phyloP scores from a whole-genome alignment of 306 rosid genomes.

The Quercus engelmannii region DNA sequence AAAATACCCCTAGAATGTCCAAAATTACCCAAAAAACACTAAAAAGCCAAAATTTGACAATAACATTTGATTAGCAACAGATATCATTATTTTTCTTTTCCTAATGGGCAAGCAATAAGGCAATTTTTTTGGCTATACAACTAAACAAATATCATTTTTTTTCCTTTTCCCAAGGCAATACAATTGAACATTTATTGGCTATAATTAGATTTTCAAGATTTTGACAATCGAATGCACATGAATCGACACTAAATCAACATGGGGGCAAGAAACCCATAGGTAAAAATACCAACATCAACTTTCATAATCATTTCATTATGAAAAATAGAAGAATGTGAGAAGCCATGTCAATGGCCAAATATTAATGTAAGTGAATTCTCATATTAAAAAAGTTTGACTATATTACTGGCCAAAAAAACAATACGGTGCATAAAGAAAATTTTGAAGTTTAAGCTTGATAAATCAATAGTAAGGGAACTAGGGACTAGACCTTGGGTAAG shows the following conservation, averaged over 20 bases:
- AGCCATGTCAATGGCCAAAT: too few relatives aligned
- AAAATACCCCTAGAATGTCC: too few relatives aligned
- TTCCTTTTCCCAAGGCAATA: neutral
- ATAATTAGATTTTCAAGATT: neutral
- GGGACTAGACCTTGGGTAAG: too few relatives aligned
- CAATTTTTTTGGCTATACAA: too few relatives aligned
- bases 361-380: neutral
- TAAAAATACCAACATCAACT: neutral
- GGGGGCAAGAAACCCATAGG: neutral
- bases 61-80: too few relatives aligned
- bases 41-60: too few relatives aligned
- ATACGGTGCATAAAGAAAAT: neutral
- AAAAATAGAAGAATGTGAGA: neutral
- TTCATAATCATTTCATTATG: neutral
- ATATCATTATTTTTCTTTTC: too few relatives aligned
- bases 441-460: neutral
- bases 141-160: too few relatives aligned
- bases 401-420: neutral
- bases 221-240: neutral
- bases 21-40: too few relatives aligned
- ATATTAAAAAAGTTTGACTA: neutral
- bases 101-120: too few relatives aligned
- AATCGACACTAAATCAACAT: neutral
- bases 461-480: neutral
- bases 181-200: neutral